Conservation (phyloP, 768 basidiomycete genomes). For the Termitomyces sp. region DNA sequence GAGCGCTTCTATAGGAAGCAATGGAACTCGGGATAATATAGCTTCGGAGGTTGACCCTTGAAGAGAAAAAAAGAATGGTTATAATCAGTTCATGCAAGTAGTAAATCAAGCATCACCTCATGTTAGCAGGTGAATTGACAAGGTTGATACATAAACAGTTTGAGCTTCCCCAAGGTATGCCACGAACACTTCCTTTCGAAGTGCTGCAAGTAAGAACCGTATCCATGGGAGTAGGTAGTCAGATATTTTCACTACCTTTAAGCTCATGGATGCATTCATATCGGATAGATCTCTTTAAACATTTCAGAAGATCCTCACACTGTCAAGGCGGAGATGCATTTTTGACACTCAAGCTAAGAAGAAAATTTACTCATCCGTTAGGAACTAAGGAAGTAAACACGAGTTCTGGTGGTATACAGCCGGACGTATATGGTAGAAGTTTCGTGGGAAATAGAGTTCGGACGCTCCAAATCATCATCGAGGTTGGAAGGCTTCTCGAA, state of each 20-base stretch:
- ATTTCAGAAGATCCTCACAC: neutral
- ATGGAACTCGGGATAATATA: no score
- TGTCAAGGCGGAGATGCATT: neutral
- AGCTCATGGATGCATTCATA: neutral
- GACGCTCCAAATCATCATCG: neutral
- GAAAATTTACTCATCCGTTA: neutral
- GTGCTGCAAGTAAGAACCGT: neutral
- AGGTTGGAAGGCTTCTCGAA: neutral
- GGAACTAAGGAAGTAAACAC: neutral
- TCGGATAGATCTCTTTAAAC: neutral
- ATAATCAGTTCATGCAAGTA: no score
- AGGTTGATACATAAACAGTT: neutral
- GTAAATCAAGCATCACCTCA: no score
- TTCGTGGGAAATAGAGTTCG: neutral
- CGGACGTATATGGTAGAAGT: neutral
- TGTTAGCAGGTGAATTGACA: no score
- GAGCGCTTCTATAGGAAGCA: no score
- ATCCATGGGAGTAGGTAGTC: neutral
- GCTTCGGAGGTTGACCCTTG: no score
- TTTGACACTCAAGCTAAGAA: neutral
- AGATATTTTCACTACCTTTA: neutral
- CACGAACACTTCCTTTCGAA: neutral
- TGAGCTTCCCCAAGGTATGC: neutral
- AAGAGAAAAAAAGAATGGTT: no score
- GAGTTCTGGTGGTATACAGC: neutral